phyloP scores from a whole-genome alignment of 176 grass and related monocot genomes.

The Oryza australiensis region DNA sequence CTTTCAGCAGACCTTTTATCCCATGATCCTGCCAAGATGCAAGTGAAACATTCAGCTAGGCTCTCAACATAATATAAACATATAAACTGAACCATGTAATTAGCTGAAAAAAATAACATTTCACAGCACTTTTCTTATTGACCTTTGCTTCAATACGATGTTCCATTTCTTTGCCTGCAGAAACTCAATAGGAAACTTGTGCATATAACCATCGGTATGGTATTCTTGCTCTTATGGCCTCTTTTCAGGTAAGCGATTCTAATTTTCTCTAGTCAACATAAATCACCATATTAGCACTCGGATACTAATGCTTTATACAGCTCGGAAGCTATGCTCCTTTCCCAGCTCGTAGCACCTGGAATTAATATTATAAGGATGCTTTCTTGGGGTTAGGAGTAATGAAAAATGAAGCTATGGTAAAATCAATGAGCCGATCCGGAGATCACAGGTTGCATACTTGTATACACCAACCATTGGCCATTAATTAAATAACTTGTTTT shows the following conservation, averaged over 20 bases:
- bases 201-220: constrained; percentile 77
- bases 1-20: too few relatives aligned
- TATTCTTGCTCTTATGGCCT: constrained; percentile 93
- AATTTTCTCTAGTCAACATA: not conserved
- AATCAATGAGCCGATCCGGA: constrained; percentile 85
- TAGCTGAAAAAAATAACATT: not conserved
- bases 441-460: constrained; percentile 57
- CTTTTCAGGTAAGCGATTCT: constrained; percentile 67
- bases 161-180: constrained; percentile 42
- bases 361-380: constrained; percentile 85
- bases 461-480: not conserved
- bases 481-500: not conserved
- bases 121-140: not conserved
- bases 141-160: not conserved
- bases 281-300: constrained; percentile 8
- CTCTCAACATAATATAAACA: not conserved
- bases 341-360: constrained; percentile 66
- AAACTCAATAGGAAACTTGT: constrained; percentile 91
- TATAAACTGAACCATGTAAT: not conserved
- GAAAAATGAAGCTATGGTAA: constrained; percentile 91
- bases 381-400: constrained; percentile 73
- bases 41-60: not conserved
- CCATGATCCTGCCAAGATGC: too few relatives aligned
- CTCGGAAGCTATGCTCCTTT: constrained; percentile 67
- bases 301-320: constrained; percentile 52